Percentiles rank a stretch among this genome's conserved stretches.
Conservation (phyloP, 1,284 basidiomycete species). For the Laetiporus sulphureus region DNA sequence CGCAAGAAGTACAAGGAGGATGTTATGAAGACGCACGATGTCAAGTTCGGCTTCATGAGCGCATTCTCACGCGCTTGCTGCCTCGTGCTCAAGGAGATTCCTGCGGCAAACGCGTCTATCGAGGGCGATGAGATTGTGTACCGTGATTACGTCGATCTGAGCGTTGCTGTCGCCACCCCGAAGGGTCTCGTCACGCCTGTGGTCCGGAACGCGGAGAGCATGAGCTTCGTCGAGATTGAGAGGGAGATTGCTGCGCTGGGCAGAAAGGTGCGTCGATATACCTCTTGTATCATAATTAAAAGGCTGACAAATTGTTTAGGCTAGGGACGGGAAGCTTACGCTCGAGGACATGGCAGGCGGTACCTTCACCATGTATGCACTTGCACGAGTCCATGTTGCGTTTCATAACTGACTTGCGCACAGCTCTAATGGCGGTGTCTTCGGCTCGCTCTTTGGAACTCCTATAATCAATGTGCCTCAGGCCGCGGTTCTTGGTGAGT, state of each 20-base stretch:
- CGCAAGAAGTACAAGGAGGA: conserved; percentile 94
- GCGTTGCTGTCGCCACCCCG: conserved; percentile 94
- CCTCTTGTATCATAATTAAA: background rate
- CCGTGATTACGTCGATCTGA: conserved; percentile 90
- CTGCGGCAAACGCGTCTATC: conserved; percentile 92
- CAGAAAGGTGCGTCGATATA: conserved; percentile 64
- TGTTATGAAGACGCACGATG: conserved; percentile 87
- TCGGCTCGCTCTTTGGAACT: conserved; percentile 94
- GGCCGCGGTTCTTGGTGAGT: conserved; percentile 81
- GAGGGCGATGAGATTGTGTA: conserved; percentile 96
- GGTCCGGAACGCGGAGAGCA: conserved; percentile 82
- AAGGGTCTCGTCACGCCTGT: conserved; percentile 98
- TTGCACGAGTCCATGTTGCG: background rate
- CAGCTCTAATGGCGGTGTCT: conserved; percentile 97
- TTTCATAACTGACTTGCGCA: conserved; percentile 6
- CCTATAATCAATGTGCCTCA: conserved; percentile 98
- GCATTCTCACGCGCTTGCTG: conserved; percentile 89
- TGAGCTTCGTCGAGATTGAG: conserved; percentile 92
- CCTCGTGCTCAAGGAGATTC: conserved; percentile 89
- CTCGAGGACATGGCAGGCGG: conserved; percentile 97
- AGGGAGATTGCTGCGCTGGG: conserved; percentile 86
- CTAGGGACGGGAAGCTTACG: conserved; percentile 89
- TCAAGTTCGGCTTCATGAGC: conserved; percentile 99
- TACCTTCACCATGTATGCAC: conserved; percentile 90
- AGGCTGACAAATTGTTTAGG: conserved; percentile 36